Conservation (phyloP, 495 filamentous ascomycete genomes). For the Trichoderma asperelloides region DNA sequence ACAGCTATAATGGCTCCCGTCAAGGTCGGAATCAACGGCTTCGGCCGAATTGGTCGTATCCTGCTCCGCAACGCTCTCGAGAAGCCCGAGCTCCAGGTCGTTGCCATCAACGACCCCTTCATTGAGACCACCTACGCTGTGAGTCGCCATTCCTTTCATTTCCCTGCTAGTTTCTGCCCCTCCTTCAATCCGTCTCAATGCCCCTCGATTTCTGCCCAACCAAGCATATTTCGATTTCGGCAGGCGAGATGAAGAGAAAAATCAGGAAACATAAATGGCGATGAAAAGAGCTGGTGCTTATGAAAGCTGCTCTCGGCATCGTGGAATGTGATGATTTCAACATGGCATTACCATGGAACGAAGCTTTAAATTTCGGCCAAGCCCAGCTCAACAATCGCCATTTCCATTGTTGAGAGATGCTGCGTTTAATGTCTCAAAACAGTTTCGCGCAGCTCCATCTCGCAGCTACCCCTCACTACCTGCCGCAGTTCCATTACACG, state of each 20-base stretch:
- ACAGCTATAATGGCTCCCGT: conserved; percentile 32
- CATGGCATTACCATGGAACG: neutral
- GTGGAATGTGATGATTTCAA: neutral
- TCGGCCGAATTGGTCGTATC: conserved; percentile 98
- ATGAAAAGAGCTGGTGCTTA: no score
- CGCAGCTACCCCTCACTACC: neutral
- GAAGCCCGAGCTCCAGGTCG: conserved; percentile 76
- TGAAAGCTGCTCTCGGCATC: no score
- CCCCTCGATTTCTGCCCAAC: neutral
- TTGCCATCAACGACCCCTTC: conserved; percentile 98
- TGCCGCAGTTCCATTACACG: neutral
- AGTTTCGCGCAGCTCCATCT: neutral
- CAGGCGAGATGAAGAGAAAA: neutral
- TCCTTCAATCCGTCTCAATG: neutral
- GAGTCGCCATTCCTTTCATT: conserved; percentile 33
- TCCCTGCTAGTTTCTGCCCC: neutral
- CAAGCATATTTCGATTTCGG: no score
- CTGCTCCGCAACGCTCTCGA: conserved; percentile 69
- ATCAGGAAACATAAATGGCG: neutral
- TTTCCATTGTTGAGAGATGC: neutral
- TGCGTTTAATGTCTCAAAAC: neutral
- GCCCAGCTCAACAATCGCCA: no score
- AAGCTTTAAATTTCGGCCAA: no score
- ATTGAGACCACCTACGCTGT: conserved; percentile 97
- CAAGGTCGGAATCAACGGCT: conserved; percentile 97